These are phyloP conservation scores for Euptelea pleiosperma DNA, from an alignment of 164 flowering plant species.

Conservation along the genomic window DNA sequence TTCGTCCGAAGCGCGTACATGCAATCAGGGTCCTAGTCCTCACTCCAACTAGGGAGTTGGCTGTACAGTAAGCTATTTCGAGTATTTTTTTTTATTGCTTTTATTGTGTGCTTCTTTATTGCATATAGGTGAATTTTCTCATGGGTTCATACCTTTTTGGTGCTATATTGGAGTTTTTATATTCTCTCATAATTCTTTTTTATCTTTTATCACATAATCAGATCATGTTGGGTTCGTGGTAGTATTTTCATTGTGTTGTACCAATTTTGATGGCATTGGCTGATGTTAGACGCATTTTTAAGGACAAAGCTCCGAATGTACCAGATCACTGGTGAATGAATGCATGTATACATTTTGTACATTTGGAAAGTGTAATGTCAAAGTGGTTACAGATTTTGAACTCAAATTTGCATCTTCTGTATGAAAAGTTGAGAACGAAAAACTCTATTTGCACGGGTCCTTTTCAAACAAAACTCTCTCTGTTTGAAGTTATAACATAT, in stretches of 20 bases:
- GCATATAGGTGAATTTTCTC: not conserved
- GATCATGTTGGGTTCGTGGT: too few species aligned
- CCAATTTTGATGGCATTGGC: too few species aligned
- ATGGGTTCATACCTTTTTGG: not conserved
- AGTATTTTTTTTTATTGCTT: not conserved
- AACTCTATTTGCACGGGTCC: not conserved
- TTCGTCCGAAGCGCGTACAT: slow-evolving; percentile 71
- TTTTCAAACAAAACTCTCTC: not conserved
- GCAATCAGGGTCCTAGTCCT: slow-evolving; percentile 90
- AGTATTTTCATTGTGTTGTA: too few species aligned
- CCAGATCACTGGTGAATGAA: too few species aligned
- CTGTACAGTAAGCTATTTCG: slow-evolving; percentile 70
- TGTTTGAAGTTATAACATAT: not conserved
- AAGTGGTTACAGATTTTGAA: too few species aligned
- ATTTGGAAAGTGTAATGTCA: not conserved
- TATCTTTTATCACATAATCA: too few species aligned
- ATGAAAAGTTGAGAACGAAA: too few species aligned
- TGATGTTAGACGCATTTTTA: too few species aligned
- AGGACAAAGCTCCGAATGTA: too few species aligned
- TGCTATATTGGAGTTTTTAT: not conserved
- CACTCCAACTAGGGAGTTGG: slow-evolving; percentile 96
- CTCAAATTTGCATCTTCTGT: too few species aligned
- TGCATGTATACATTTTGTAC: not conserved
- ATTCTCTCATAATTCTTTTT: too few species aligned
- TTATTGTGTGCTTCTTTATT: not conserved